Evolutionary conservation across 75 land plant species (phyloP).

Genomic region (Cryptomeria japonica): DNA sequence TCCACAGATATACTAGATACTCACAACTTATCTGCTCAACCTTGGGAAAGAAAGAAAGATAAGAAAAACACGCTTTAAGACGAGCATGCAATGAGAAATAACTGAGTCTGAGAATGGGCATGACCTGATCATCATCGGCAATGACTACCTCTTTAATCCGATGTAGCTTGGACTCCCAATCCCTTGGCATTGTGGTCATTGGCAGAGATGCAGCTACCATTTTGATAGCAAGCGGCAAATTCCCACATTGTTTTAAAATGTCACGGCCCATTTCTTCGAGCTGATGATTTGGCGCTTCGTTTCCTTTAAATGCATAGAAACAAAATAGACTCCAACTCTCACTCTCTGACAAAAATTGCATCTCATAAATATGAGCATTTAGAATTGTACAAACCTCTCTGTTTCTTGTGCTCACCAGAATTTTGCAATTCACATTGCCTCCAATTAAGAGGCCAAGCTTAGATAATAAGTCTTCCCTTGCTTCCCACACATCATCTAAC

Average conservation of each 20-base stretch:
- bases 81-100: no score
- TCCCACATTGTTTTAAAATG: slow-evolving; percentile 12
- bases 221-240: neutral
- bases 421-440: neutral
- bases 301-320: neutral
- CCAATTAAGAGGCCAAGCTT: neutral
- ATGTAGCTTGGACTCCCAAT: no score
- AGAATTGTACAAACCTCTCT: neutral
- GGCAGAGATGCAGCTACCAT: no score
- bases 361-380: neutral
- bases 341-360: neutral
- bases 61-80: no score
- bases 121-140: no score
- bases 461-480: neutral
- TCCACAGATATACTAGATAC: no score
- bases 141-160: no score
- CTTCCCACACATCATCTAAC: neutral
- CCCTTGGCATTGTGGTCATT: no score
- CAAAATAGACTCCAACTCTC: slow-evolving; percentile 15
- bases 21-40: no score
- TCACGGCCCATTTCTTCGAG: slow-evolving; percentile 5
- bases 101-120: no score
- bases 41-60: no score
- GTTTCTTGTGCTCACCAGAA: slow-evolving; percentile 10
- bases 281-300: neutral